A percentile compares a stretch with the other conserved stretches of the same genome.
Evolutionary conservation across 176 grass and related monocot species (phyloP).

Genomic region (Typha latifolia): DNA sequence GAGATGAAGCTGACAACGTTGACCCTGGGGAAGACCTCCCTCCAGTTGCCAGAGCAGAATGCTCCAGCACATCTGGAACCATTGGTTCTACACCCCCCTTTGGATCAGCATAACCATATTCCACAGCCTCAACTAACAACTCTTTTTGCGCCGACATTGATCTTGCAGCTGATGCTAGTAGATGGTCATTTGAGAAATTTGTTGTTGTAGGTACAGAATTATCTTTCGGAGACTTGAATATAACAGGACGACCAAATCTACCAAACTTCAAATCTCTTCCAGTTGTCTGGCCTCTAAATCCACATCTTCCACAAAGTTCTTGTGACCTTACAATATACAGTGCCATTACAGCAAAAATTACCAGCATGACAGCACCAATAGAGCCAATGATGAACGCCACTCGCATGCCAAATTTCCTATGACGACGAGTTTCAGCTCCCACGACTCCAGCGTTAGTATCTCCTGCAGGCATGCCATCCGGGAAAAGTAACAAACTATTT

Average conservation of each 20-base stretch:
- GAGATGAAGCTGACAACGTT: slow-evolving; percentile 34
- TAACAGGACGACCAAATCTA: slow-evolving; percentile 39
- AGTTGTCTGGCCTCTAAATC: slow-evolving; percentile 46
- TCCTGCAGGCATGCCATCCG: slow-evolving; percentile 50
- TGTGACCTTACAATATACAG: slow-evolving; percentile 74
- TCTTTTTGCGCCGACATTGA: slow-evolving; percentile 84
- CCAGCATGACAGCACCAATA: slow-evolving; percentile 57
- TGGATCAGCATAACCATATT: slow-evolving; percentile 56
- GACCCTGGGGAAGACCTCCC: slow-evolving; percentile 31
- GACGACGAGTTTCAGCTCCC: slow-evolving; percentile 22
- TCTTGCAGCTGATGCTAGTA: slow-evolving; percentile 59
- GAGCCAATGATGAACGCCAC: slow-evolving; percentile 72
- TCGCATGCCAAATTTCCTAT: slow-evolving; percentile 46
- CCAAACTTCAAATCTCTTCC: slow-evolving; percentile 66
- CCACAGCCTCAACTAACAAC: slow-evolving; percentile 57
- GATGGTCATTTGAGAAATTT: slow-evolving; percentile 90
- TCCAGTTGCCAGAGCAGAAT: slow-evolving; percentile 27
- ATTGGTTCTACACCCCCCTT: slow-evolving; percentile 35
- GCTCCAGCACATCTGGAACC: slow-evolving; percentile 31
- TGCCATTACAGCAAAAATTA: slow-evolving; percentile 60
- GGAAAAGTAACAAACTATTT: slow-evolving; percentile 64
- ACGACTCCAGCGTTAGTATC: slow-evolving; percentile 23
- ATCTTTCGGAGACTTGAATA: slow-evolving; percentile 58
- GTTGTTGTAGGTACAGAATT: slow-evolving; percentile 64
- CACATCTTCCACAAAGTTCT: slow-evolving; percentile 69